Evolutionary conservation across 1,139 yeast species (phyloP).

Genomic region (Taphrina deformans): DNA sequence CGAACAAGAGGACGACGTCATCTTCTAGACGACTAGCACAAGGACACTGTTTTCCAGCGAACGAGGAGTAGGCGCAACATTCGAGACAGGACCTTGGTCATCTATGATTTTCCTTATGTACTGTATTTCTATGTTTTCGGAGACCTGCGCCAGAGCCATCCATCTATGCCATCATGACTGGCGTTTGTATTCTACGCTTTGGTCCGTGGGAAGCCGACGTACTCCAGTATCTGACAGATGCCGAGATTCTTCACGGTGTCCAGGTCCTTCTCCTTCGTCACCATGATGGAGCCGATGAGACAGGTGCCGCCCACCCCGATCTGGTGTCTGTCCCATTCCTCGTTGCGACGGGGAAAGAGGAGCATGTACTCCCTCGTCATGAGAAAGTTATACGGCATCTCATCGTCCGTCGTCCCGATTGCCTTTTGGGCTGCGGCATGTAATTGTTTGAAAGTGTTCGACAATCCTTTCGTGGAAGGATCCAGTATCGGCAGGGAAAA

Average conservation of each 20-base stretch:
- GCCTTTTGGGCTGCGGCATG: conserved; percentile 14
- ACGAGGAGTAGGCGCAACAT: background rate
- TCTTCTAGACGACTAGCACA: conserved; percentile 29
- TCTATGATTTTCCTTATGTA: too few relatives aligned
- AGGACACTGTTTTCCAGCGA: background rate
- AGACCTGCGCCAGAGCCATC: too few relatives aligned
- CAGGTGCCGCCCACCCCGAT: conserved; percentile 30
- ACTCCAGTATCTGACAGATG: background rate
- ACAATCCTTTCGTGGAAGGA: background rate
- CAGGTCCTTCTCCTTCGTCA: conserved; percentile 1
- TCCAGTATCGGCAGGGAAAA: background rate
- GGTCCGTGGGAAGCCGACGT: conserved; percentile 14
- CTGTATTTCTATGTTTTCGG: too few relatives aligned
- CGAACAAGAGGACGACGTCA: conserved; percentile 38
- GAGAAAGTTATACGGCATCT: conserved; percentile 28
- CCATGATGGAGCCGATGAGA: conserved; percentile 26
- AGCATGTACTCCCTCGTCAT: conserved; percentile 26
- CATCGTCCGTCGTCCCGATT: background rate
- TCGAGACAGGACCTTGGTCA: too few relatives aligned
- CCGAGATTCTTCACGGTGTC: background rate
- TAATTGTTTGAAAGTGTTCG: background rate
- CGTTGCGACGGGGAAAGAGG: conserved; percentile 22
- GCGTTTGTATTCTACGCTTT: too few relatives aligned
- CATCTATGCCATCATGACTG: background rate
- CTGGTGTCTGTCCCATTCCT: conserved; percentile 16